A percentile compares a stretch with the other conserved stretches of the same genome.
Evolutionary conservation across 2,329 filamentous ascomycete species (phyloP).

Genomic region (Colletotrichum neosansevieriae): DNA sequence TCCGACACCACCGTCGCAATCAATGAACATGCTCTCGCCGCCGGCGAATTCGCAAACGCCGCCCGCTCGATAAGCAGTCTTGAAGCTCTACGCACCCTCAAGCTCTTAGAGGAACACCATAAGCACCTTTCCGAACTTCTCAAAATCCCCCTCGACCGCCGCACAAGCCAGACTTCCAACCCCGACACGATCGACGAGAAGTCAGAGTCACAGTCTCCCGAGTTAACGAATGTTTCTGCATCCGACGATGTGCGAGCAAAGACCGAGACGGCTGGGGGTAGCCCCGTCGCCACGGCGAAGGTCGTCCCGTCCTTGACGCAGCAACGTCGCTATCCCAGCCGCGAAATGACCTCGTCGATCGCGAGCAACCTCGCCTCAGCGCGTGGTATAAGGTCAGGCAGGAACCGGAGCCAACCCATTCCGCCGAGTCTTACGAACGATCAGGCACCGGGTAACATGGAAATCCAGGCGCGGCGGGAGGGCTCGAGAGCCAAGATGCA

Average conservation of each 20-base stretch:
- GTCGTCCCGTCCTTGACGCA: constrained; percentile 50
- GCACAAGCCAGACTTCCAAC: constrained; percentile 52
- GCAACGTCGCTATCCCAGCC: constrained; percentile 66
- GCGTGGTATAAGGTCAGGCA: constrained; percentile 76
- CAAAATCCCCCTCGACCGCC: constrained; percentile 72
- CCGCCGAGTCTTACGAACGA: constrained; percentile 81
- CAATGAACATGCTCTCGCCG: constrained; percentile 88
- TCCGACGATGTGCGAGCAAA: constrained; percentile 42
- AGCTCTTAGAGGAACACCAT: constrained; percentile 89
- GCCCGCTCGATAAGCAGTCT: constrained; percentile 75
- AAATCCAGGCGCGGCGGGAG: constrained; percentile 65
- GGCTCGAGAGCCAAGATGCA: constrained; percentile 66
- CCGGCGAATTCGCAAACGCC: constrained; percentile 87
- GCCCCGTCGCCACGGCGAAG: constrained; percentile 43
- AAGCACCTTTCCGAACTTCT: constrained; percentile 85
- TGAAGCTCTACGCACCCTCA: constrained; percentile 85
- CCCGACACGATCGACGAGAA: constrained; percentile 54
- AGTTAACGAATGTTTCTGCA: constrained; percentile 6
- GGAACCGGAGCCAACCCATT: constrained; percentile 74
- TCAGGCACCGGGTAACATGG: constrained; percentile 78
- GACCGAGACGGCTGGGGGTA: constrained; percentile 38
- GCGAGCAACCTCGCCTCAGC: constrained; percentile 90
- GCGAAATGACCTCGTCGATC: constrained; percentile 84
- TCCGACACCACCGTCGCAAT: constrained; percentile 84
- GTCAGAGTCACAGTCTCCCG: constrained; percentile 42